Percentiles rank a stretch among this genome's conserved stretches.
Evolutionary conservation across 441 rosid genomes (phyloP).

Genomic region (Adansonia rubrostipa): DNA sequence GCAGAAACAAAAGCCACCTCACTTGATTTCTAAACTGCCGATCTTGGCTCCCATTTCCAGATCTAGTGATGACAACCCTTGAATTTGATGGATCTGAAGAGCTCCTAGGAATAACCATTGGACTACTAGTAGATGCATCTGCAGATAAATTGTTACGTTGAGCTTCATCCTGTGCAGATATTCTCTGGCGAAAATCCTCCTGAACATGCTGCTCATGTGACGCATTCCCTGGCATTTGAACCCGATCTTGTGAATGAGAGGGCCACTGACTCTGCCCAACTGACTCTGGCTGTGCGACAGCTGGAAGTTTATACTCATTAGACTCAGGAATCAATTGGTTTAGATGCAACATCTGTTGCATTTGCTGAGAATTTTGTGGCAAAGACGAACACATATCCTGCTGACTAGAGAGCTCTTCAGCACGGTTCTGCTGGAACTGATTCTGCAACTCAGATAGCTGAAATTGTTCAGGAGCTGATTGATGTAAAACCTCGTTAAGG

Average conservation of each 20-base stretch:
- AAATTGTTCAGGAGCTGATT: slow-evolving; percentile 66
- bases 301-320: slow-evolving; percentile 58
- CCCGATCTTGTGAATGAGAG: slow-evolving; percentile 62
- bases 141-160: slow-evolving; percentile 72
- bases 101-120: slow-evolving; percentile 48
- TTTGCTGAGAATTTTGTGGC: slow-evolving; percentile 67
- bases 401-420: slow-evolving; percentile 63
- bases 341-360: slow-evolving; percentile 70
- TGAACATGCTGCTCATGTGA: slow-evolving; percentile 71
- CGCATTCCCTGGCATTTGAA: slow-evolving; percentile 51
- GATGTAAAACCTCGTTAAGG: slow-evolving; percentile 54
- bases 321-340: slow-evolving; percentile 65
- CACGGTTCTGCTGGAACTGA: slow-evolving; percentile 67
- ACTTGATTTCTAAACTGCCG: slow-evolving; percentile 78
- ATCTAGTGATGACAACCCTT: slow-evolving; percentile 49
- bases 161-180: slow-evolving; percentile 79
- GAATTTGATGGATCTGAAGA: slow-evolving; percentile 53
- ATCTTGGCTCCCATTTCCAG: slow-evolving; percentile 68
- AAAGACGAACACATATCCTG: slow-evolving; percentile 53
- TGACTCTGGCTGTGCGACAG: slow-evolving; percentile 61
- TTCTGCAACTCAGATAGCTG: slow-evolving; percentile 72
- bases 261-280: slow-evolving; percentile 63
- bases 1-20: slow-evolving; percentile 89
- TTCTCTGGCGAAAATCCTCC: slow-evolving; percentile 78
- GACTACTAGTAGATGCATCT: slow-evolving; percentile 63